Percentiles rank a stretch among this genome's conserved stretches.
phyloP scores from a whole-genome alignment of 805 yeast genomes.

The Spathaspora gorwiae region DNA sequence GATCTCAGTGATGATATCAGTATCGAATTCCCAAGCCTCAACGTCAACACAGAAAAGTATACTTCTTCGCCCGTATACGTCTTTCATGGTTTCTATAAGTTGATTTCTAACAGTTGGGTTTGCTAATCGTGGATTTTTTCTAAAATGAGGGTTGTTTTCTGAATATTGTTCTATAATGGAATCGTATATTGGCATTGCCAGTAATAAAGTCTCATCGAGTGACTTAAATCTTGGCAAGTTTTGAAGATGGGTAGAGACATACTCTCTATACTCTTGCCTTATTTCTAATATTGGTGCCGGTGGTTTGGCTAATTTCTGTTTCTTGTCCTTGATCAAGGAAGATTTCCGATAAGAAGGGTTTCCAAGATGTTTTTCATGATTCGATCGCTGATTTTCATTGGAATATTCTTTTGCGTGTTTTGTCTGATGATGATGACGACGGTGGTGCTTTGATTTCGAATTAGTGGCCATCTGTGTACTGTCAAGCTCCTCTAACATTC shows the following conservation, averaged over 20 bases:
- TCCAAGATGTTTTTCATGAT: no score
- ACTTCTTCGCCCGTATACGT: conserved; percentile 16
- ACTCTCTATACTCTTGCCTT: background rate
- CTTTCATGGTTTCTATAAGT: conserved; percentile 1
- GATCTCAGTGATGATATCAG: conserved; percentile 46
- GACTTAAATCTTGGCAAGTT: conserved; percentile 1
- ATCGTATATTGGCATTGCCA: conserved; percentile 1
- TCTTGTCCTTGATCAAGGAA: background rate
- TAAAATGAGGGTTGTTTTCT: background rate
- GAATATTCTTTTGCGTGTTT: no score
- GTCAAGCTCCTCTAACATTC: no score
- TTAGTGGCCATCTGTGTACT: no score
- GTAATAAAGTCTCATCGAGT: background rate
- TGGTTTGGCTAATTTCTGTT: background rate
- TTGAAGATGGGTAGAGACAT: background rate
- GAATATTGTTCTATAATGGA: conserved; percentile 2
- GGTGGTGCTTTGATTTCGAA: no score
- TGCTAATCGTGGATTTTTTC: conserved; percentile 2
- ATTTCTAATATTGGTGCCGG: background rate
- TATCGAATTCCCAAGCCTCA: conserved; percentile 51
- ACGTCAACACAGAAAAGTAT: conserved; percentile 48
- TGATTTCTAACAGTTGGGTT: background rate
- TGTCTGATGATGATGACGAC: no score
- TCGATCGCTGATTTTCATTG: no score
- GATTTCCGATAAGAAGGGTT: no score